phyloP scores from a whole-genome alignment of 768 basidiomycete genomes.

The Collybia mongolica region DNA sequence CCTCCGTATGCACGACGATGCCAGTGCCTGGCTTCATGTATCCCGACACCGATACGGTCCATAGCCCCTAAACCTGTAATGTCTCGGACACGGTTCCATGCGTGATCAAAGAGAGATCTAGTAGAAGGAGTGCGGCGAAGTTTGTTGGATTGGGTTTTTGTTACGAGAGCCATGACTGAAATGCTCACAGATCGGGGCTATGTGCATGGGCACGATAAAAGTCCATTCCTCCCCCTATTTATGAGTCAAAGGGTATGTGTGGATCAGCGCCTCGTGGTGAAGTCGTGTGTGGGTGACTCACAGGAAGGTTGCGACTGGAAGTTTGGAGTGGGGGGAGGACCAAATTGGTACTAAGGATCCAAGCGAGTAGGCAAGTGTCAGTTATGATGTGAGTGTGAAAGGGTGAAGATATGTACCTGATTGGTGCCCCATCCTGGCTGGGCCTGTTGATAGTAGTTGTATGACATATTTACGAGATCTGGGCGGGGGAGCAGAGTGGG shows the following conservation, averaged over 20 bases:
- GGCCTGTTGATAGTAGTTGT: slow-evolving; percentile 41
- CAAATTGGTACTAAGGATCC: slow-evolving; percentile 35
- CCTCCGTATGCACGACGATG: slow-evolving; percentile 68
- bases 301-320: slow-evolving; percentile 55
- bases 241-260: slow-evolving; percentile 8
- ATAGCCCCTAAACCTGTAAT: slow-evolving; percentile 27
- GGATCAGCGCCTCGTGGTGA: slow-evolving; percentile 16
- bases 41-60: slow-evolving; percentile 41
- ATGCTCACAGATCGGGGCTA: slow-evolving; percentile 55
- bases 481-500: background rate
- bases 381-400: slow-evolving; percentile 1
- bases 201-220: slow-evolving; percentile 63
- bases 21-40: slow-evolving; percentile 62
- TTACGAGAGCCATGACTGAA: slow-evolving; percentile 4
- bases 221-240: slow-evolving; percentile 59
- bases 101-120: slow-evolving; percentile 58
- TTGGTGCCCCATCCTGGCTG: slow-evolving; percentile 51
- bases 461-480: slow-evolving; percentile 33
- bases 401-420: slow-evolving; percentile 24
- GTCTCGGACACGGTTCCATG: slow-evolving; percentile 45
- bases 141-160: slow-evolving; percentile 4
- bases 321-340: slow-evolving; percentile 35
- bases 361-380: slow-evolving; percentile 5
- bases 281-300: slow-evolving; percentile 27
- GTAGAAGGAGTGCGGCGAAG: slow-evolving; percentile 12